phyloP scores from a whole-genome alignment of 768 basidiomycete species.

The Cantharellus anzutake region DNA sequence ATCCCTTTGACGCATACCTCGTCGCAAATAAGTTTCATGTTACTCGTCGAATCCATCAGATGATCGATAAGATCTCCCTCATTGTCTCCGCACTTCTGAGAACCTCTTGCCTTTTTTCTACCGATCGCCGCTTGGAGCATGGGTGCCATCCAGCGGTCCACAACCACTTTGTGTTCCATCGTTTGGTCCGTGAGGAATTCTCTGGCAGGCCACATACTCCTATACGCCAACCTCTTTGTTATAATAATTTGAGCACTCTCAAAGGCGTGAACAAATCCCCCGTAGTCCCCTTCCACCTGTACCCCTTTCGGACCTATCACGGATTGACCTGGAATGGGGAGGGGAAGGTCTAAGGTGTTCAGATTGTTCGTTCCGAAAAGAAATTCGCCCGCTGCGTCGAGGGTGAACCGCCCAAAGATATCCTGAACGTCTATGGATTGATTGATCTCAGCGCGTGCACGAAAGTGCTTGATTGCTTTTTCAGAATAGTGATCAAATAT shows the following conservation, averaged over 20 bases:
- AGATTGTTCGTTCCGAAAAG: conserved; percentile 1
- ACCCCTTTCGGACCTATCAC: background rate
- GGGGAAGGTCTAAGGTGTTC: conserved; percentile 3
- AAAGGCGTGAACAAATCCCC: conserved; percentile 5
- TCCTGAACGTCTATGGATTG: conserved; percentile 8
- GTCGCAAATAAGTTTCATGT: background rate
- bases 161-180: background rate
- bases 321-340: background rate
- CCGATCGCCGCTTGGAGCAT: background rate
- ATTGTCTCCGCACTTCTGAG: background rate
- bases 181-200: conserved; percentile 4
- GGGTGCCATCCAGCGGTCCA: conserved; percentile 2
- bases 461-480: conserved; percentile 6
- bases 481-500: conserved; percentile 10
- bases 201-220: background rate
- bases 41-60: background rate
- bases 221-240: background rate
- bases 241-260: conserved; percentile 2
- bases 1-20: background rate
- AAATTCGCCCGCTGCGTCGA: background rate
- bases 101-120: background rate
- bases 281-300: background rate
- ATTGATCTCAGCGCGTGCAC: conserved; percentile 9
- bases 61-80: conserved; percentile 6
- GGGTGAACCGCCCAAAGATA: background rate